These are phyloP conservation scores for Athelia sp. DNA, from an alignment of 1,284 basidiomycete genomes.

Conservation along the genomic window DNA sequence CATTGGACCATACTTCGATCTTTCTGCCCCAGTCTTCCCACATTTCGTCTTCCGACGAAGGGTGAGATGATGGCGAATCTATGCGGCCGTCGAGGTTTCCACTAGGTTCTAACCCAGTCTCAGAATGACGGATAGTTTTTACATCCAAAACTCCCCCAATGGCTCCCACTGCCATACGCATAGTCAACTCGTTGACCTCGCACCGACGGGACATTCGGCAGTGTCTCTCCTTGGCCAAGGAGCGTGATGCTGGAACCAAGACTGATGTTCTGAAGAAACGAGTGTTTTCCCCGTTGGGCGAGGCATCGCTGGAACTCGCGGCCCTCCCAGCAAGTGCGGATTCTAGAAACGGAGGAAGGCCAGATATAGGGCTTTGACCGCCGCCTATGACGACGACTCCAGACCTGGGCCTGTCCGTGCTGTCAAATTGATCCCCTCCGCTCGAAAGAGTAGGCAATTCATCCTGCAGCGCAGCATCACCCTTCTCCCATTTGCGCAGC, in stretches of 20 bases:
- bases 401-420: constrained; percentile 28
- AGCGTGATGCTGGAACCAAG: constrained; percentile 62
- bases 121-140: constrained; percentile 2
- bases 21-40: constrained; percentile 71
- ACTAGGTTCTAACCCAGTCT: constrained; percentile 12
- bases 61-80: constrained; percentile 13
- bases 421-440: constrained; percentile 31
- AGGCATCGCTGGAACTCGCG: constrained; percentile 9
- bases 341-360: constrained; percentile 20
- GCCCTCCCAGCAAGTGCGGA: constrained; percentile 7
- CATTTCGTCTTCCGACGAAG: constrained; percentile 26
- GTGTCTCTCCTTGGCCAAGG: constrained; percentile 47
- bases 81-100: neutral
- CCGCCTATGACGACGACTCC: constrained; percentile 51
- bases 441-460: constrained; percentile 54
- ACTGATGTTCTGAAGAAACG: constrained; percentile 70
- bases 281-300: constrained; percentile 19
- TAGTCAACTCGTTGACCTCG: constrained; percentile 74
- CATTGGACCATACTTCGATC: constrained; percentile 61
- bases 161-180: constrained; percentile 73
- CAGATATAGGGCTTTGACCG: constrained; percentile 20
- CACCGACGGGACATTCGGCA: constrained; percentile 58
- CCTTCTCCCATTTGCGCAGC: constrained; percentile 65
- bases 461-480: constrained; percentile 47
- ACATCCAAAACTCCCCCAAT: constrained; percentile 63